Conservation (phyloP, 805 yeast species). For the Yarrowia osloensis region DNA sequence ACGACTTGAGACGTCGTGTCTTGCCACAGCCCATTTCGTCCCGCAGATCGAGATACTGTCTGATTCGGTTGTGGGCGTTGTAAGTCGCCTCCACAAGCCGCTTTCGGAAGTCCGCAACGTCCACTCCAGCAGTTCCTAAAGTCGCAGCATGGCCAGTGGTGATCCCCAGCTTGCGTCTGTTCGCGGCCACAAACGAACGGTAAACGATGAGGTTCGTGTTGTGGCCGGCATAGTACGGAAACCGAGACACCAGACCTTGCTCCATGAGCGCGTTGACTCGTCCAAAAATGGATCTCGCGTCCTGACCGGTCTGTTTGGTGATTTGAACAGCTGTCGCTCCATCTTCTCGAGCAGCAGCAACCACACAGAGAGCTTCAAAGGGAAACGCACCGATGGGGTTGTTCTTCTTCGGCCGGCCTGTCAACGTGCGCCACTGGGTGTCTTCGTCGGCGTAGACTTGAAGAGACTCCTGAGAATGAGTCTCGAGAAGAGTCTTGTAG, state of each 20-base stretch:
- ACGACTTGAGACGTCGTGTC: conserved; percentile 33
- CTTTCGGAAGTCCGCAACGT: conserved; percentile 35
- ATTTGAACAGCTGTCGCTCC: conserved; percentile 45
- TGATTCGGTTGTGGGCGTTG: conserved; percentile 42
- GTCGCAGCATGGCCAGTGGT: conserved; percentile 24
- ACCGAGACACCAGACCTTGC: conserved; percentile 42
- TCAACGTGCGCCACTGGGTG: conserved; percentile 43
- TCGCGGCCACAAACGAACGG: conserved; percentile 43
- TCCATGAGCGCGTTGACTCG: conserved; percentile 42
- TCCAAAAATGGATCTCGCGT: conserved; percentile 45
- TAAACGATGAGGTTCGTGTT: conserved; percentile 43
- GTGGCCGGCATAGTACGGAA: conserved; percentile 41
- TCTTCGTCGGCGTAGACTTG: conserved; percentile 41
- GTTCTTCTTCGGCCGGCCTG: conserved; percentile 41
- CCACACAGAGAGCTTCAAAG: conserved; percentile 45
- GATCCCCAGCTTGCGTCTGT: conserved; percentile 35
- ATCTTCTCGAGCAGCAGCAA: conserved; percentile 45
- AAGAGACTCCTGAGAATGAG: background rate
- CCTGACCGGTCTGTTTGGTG: conserved; percentile 45
- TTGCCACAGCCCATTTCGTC: conserved; percentile 46
- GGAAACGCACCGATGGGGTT: conserved; percentile 43
- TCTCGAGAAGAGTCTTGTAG: background rate
- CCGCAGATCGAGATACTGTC: conserved; percentile 44
- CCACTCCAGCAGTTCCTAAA: conserved; percentile 33
- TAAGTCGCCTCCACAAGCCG: conserved; percentile 39